Conservation (phyloP, 108 stramenopile genomes). For the Cyclotella kingstonii region DNA sequence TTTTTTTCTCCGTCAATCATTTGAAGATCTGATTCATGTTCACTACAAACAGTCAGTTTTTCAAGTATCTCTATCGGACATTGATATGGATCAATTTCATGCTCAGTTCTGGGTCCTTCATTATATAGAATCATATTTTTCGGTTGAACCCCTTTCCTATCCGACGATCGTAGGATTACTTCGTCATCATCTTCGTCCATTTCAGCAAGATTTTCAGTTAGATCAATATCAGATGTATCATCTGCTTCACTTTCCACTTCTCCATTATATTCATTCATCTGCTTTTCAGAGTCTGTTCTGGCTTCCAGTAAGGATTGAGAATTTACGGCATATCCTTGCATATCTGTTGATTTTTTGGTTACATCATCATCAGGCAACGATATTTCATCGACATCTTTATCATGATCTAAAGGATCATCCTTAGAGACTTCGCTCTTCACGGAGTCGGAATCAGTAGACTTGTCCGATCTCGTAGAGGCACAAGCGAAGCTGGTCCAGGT, state of each 20-base stretch:
- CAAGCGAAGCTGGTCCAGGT: conserved; percentile 29
- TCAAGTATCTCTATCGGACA: conserved; percentile 58
- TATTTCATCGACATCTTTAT: conserved; percentile 10
- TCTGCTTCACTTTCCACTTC: conserved; percentile 31
- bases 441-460: not conserved
- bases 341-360: not conserved
- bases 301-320: not conserved
- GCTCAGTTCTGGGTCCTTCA: conserved; percentile 55
- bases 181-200: conserved; percentile 50
- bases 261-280: conserved; percentile 1
- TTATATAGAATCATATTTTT: conserved; percentile 4
- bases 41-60: conserved; percentile 43
- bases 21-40: no score
- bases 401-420: conserved; percentile 8
- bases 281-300: no score
- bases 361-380: conserved; percentile 1
- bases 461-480: conserved; percentile 8
- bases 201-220: conserved; percentile 37
- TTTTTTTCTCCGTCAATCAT: conserved; percentile 7
- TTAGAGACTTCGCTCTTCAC: not conserved
- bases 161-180: not conserved
- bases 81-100: conserved; percentile 71
- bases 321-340: not conserved
- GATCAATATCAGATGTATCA: conserved; percentile 46
- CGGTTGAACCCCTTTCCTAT: conserved; percentile 5